Percentiles rank a stretch among this genome's conserved stretches.
These are phyloP conservation scores for Camelina sativa DNA, from an alignment of 345 rosid genomes.

Conservation along the genomic window DNA sequence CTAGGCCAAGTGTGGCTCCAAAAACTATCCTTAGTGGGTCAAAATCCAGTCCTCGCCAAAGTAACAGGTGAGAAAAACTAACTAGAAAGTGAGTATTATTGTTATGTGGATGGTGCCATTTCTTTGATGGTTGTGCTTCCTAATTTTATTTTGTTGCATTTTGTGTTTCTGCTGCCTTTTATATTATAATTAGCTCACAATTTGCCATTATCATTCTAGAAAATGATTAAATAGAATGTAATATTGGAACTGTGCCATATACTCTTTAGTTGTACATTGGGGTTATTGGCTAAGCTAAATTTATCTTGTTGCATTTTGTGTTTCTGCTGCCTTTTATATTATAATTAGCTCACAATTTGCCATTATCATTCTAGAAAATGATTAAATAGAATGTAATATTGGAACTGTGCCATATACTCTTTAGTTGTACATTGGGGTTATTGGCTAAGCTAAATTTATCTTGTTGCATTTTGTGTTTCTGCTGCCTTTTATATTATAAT, in stretches of 20 bases:
- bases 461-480: constrained; percentile 15
- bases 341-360: neutral
- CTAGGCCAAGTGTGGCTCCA: constrained; percentile 20
- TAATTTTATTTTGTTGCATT: constrained; percentile 9
- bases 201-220: constrained; percentile 5
- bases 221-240: constrained; percentile 19
- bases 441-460: neutral
- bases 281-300: constrained; percentile 3
- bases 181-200: neutral
- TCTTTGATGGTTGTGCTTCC: constrained; percentile 6
- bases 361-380: constrained; percentile 16
- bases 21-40: constrained; percentile 14
- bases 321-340: constrained; percentile 5
- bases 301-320: constrained; percentile 11
- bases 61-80: constrained; percentile 29
- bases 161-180: constrained; percentile 8
- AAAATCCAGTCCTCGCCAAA: constrained; percentile 31
- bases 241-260: neutral
- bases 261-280: neutral
- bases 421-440: neutral
- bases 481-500: constrained; percentile 2
- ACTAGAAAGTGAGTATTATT: constrained; percentile 38
- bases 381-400: constrained; percentile 6
- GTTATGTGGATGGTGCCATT: constrained; percentile 2
- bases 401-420: neutral